Percentiles rank a stretch among this genome's conserved stretches.
phyloP scores from a whole-genome alignment of 2,329 filamentous ascomycete genomes.

The Beauveria scarabaeidicola region DNA sequence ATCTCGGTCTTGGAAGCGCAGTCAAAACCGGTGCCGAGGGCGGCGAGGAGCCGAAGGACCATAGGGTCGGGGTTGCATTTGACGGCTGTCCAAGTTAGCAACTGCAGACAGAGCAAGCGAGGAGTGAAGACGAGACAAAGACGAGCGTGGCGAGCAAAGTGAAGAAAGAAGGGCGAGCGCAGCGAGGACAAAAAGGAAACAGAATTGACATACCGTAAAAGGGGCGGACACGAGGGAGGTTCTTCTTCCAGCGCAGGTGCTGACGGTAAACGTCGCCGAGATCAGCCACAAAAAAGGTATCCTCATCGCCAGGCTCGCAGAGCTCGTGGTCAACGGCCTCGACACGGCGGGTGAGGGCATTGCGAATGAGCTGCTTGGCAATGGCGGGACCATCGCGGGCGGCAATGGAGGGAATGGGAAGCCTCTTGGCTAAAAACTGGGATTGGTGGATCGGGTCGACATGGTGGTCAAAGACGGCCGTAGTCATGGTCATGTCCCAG shows the following conservation, averaged over 20 bases:
- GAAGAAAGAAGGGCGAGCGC: not conserved
- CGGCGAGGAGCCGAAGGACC: constrained; percentile 78
- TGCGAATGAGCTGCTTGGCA: constrained; percentile 74
- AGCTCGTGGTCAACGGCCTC: constrained; percentile 75
- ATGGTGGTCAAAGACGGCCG: constrained; percentile 47
- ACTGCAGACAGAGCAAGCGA: not conserved
- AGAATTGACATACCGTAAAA: constrained; percentile 67
- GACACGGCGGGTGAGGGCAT: constrained; percentile 79
- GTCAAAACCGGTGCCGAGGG: constrained; percentile 90
- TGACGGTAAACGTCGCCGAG: constrained; percentile 98
- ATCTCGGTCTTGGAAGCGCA: constrained; percentile 98
- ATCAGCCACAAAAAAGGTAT: constrained; percentile 97
- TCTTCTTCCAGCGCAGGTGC: constrained; percentile 96
- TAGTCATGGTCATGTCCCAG: constrained; percentile 59
- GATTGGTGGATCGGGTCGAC: constrained; percentile 40
- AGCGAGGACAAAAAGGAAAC: not conserved
- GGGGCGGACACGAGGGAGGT: constrained; percentile 83
- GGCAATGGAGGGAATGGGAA: constrained; percentile 29
- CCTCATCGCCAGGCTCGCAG: constrained; percentile 89
- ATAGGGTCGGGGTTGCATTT: constrained; percentile 96
- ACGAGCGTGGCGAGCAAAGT: not conserved
- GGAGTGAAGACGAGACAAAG: too few relatives aligned
- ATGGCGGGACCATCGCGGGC: constrained; percentile 33
- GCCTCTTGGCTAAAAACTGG: constrained; percentile 40
- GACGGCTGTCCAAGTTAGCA: constrained; percentile 54